Evolutionary conservation across 192 early-diverging fungal genomes (phyloP).

Genomic region (Pilaira anomala): DNA sequence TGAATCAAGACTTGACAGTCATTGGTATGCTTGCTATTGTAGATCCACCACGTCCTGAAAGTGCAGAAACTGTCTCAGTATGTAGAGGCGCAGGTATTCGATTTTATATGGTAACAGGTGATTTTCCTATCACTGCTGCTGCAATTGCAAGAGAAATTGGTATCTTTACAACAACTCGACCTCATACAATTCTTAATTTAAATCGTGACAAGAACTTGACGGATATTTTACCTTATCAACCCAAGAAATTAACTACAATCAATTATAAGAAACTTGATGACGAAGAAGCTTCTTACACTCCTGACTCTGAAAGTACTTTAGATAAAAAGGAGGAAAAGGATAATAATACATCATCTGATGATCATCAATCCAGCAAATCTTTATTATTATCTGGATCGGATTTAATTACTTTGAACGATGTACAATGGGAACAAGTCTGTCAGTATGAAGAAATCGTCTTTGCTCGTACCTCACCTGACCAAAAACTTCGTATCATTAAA

Average conservation of each 20-base stretch:
- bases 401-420: constrained; percentile 51
- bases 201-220: constrained; percentile 14
- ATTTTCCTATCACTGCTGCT: constrained; percentile 75
- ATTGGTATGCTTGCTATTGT: constrained; percentile 78
- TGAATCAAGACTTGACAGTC: constrained; percentile 53
- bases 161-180: constrained; percentile 52
- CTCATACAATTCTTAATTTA: constrained; percentile 36
- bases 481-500: constrained; percentile 79
- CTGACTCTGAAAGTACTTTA: constrained; percentile 16
- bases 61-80: constrained; percentile 54
- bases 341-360: constrained; percentile 69
- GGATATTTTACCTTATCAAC: constrained; percentile 2
- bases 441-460: constrained; percentile 75
- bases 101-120: constrained; percentile 88
- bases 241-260: neutral
- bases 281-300: too few relatives aligned
- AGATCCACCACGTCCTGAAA: constrained; percentile 83
- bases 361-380: constrained; percentile 76
- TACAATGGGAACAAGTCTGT: constrained; percentile 69
- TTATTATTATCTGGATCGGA: constrained; percentile 70
- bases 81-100: constrained; percentile 69
- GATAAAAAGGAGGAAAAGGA: constrained; percentile 44
- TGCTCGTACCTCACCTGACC: constrained; percentile 77
- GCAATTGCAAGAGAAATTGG: constrained; percentile 77
- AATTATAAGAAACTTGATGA: neutral